A percentile compares a stretch with the other conserved stretches of the same genome.
These are phyloP conservation scores for Wickerhamiella vanderwaltii DNA, from an alignment of 805 yeast genomes.

Conservation along the genomic window DNA sequence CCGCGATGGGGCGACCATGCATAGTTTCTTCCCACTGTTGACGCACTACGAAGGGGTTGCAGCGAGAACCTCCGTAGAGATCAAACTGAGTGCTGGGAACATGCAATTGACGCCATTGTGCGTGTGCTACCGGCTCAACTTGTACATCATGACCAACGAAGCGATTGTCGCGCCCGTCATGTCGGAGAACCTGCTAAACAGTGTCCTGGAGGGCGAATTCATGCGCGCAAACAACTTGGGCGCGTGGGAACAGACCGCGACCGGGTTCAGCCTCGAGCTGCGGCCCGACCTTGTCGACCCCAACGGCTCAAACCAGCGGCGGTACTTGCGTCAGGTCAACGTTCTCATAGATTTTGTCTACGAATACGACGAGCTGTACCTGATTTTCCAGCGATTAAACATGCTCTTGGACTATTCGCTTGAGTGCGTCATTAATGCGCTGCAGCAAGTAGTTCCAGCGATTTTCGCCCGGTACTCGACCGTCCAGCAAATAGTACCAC, in stretches of 20 bases:
- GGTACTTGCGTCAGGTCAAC: slow-evolving; percentile 9
- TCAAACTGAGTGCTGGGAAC: neutral
- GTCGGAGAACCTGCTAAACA: neutral
- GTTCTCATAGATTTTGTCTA: slow-evolving; percentile 5
- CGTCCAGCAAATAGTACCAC: slow-evolving; percentile 4
- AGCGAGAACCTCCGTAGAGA: neutral
- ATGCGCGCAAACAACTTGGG: neutral
- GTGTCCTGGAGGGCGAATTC: neutral
- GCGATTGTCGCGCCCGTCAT: neutral
- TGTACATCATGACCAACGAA: neutral
- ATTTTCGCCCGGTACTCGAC: slow-evolving; percentile 5
- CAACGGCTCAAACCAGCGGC: slow-evolving; percentile 4
- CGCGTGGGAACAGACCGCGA: neutral
- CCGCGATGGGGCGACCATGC: neutral
- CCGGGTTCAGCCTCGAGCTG: neutral
- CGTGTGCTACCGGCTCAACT: neutral
- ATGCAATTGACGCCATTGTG: neutral
- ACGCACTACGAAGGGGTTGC: neutral
- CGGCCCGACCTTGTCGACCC: neutral
- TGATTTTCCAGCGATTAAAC: slow-evolving; percentile 5
- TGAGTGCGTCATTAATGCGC: neutral
- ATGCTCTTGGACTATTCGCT: slow-evolving; percentile 16
- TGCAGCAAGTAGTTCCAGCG: slow-evolving; percentile 12
- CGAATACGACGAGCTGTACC: neutral
- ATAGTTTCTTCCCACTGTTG: neutral